Evolutionary conservation across 129 eudicot species (phyloP), one percentile per base, ranked within the genome.

Genomic region (Helichrysum umbraculigerum): DNA sequence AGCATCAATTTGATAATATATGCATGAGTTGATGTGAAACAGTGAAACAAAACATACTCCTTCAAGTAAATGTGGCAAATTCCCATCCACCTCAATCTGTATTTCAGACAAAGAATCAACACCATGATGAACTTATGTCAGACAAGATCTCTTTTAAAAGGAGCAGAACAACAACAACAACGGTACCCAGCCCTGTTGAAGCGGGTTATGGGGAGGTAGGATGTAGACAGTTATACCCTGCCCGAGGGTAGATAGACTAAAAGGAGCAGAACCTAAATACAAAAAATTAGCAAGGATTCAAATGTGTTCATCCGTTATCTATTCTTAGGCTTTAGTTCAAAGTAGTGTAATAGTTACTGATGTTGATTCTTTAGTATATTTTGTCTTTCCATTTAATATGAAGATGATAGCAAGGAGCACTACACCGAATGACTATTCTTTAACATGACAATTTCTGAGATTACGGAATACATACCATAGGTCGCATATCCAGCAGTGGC

Each of bases 401-500:
- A 60, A 32, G 30, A 59, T n/a, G 52, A 63, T 62, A 63, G 5
- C 37, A 62, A 15, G 4, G 21, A 33, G 37, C 0, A 21, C 21
- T 58, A 29, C 58, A 28, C 58, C 71, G 62, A 58, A 70, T 4
- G 33, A 70, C 54, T 11, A 32, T 17, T 70, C 25, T n/a, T 70
- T 78, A 14, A 47, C 54, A 47, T 61, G 63, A 20, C 2, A 50
- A 12, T 70, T 78, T 42, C 57, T 62, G 52, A 71, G 29, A 29
- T 76, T 37, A 76, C 39, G 10, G 59, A 68, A 50, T 30, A 17
- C 75, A 47, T 68, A 94, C 98, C 98, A 25, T 88, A 86, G 65
- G 97, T 75, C 12, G 86, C 96, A 75, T 91, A 91, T 66, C 88
- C 97, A 81, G 93, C 88, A 11, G 97, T 70, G 30, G 85, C 97